Evolutionary conservation across 1,139 yeast species (phyloP), one percentile per base, ranked within the genome.

Genomic region (Kodamaea derodonti): DNA sequence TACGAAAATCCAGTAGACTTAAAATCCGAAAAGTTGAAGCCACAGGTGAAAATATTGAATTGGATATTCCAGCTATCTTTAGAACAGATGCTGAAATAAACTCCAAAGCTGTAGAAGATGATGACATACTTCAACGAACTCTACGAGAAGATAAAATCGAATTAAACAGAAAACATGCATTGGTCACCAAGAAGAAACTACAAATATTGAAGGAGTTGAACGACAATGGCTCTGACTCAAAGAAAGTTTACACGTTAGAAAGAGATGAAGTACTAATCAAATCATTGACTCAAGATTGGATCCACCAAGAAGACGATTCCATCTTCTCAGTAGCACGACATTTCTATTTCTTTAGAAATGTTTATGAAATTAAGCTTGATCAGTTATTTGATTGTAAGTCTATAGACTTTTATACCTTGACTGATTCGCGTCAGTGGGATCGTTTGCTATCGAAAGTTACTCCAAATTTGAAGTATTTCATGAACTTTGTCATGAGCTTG

Each of bases 71-170:
- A 24, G 9, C 14, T 36, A 36, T 11, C 34, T 63, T 15, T 66
- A 66, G 2, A 27, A 51, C 23, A 46, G 58, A 56, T 29, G 68
- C 60, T 13, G 46, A 44, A 18, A 45, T 43, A 28, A 58, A 62
- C 37, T 53, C 49, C 20, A 41, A 46, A 34, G 38, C 60, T 11
- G 43, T 48, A 17, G 38, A 39, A 20, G 42, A 43, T 15, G 48
- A 50, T 31, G 30, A 34, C 4, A 36, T 51, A 30, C 47, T 60
- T 7, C 44, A 50, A 9, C 33, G 37, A 8, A 49, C 45, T 14
- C 40, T 58, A 14, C 35, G 14, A 2, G 39, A 44, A 16, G 58
- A 56, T 25, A 51, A 48, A 16, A 12, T 25, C 11, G 30, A 14
- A 15, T 20, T 37, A 17, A 27, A 31, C 15, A 34, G 31, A 4